Evolutionary conservation across 768 basidiomycete genomes (phyloP), one percentile per base, ranked within the genome.

Genomic region (Trametes coccinea): DNA sequence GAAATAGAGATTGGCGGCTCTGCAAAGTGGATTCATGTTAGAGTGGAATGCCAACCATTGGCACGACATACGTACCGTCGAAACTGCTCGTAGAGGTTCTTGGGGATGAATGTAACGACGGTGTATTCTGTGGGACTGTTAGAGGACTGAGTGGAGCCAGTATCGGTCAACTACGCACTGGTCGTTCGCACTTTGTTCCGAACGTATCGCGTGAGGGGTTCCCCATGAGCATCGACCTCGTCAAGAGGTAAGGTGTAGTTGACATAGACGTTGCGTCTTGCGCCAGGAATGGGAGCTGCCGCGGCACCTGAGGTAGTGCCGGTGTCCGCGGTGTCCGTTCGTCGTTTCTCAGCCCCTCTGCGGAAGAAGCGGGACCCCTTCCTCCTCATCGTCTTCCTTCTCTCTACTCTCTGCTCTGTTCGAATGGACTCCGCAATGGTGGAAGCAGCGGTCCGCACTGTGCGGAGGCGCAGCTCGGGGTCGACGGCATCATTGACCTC

Each of bases 51-150:
- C 3, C 1, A 6, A 27, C 53, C 14, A 46, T 17, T 41, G 54
- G 6, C 10, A 6, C 27, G 1, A 48, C 27, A 13, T 33, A 69
- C 84, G 66, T 63, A 89, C 88, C 95, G 83, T 63, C 92, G 82
- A 72, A 98, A 99, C 71, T 99, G 96, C 75, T 98, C 94, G 66
- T 87, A 92, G 65, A 98, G 75, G 72, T 98, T 97, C 82, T 92
- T 95, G 9, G 95, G 95, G 46, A 98, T 67, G 71, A 98, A 98
- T 0, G 93, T 92, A 52, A 97, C 51, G 50, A 92, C 73, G 30
- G 94, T 96, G 76, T 98, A 98, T 75, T 95, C 93, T 94, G 70
- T 7, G 29, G 17, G 6, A 2, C 1, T 3, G 52, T 60, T 64
- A 64, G 40, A 63, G 31, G 14, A 31, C 37, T 13, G 44, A 27